Evolutionary conservation across 2,329 filamentous ascomycete genomes (phyloP), one percentile per base, ranked within the genome.

Genomic region (Cadophora luteo-olivacea): DNA sequence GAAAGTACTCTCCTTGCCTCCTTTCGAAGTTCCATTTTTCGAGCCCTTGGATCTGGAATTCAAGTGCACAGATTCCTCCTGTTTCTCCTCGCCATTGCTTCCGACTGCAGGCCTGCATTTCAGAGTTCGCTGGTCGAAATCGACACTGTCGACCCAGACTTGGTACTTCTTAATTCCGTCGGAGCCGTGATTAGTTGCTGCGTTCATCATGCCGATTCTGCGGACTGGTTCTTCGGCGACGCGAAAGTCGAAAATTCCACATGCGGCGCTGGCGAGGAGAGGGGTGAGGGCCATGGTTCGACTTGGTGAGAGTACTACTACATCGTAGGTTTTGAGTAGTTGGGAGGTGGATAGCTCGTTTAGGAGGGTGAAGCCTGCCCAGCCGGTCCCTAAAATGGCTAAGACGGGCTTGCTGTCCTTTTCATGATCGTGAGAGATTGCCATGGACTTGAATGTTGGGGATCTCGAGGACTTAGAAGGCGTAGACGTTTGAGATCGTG

Each of bases 141-240:
- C 79, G 48, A 83, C 77, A 63, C 73, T 66, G 22, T 78, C 72
- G 4, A 80, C 82, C 22, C 74, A 75, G 32, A 81, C 82, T 73
- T 83, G 82, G 75, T 80, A 77, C 68, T 80, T 81, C 48, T 75
- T 70, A 16, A 80, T 62, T 3, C 73, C 70, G 8, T 77, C 73
- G 2, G 57, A 60, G 6, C 61, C 49, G 22, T 41, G 29, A 36
- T 54, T 19, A 2, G 61, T 19, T 14, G 33, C 61, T 33, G 51
- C 41, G 19, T 54, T 55, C 61, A 55, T 55, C 61, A 64, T 64
- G 41, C 75, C 72, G 49, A 78, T 76, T 24, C 79, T 75, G 12
- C 81, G 77, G 6, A 84, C 73, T 0, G 81, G 81, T 70, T 83
- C 82, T 70, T 83, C 82, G 24, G 82, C 81, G 1, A 83, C 77